Percentiles rank a stretch among this genome's conserved stretches.
These are phyloP conservation scores for Starmerella scarabaei DNA, from an alignment of 805 yeast genomes.

Conservation along the genomic window DNA sequence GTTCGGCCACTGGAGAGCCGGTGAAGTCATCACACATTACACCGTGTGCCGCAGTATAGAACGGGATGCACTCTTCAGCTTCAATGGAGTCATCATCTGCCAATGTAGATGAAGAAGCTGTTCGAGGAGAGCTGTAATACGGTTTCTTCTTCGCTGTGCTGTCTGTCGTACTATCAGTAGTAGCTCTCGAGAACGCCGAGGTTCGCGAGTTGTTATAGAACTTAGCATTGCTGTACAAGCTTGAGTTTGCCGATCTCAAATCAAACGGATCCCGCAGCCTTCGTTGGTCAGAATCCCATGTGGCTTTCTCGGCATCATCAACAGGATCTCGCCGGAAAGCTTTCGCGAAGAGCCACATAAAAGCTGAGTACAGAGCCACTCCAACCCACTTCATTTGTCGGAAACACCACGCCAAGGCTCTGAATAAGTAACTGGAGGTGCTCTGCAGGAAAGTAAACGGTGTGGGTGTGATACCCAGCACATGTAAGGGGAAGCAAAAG, in stretches of 20 bases:
- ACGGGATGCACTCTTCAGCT: slow-evolving; percentile 11
- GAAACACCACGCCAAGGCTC: background rate
- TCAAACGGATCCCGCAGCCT: background rate
- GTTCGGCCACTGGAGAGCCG: slow-evolving; percentile 8
- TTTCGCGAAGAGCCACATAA: background rate
- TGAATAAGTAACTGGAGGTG: no score
- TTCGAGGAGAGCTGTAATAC: background rate
- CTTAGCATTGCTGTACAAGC: background rate
- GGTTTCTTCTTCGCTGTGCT: background rate
- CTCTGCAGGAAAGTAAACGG: slow-evolving; percentile 6
- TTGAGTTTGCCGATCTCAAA: background rate
- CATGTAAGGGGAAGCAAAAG: slow-evolving; percentile 41
- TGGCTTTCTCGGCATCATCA: background rate
- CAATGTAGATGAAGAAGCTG: no score
- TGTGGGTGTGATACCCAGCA: slow-evolving; percentile 30
- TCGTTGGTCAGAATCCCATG: no score
- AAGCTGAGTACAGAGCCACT: background rate
- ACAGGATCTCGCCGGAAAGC: background rate
- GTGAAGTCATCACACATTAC: slow-evolving; percentile 10
- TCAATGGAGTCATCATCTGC: background rate
- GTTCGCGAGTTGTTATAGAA: background rate
- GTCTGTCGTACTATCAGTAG: background rate
- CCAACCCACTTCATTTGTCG: background rate
- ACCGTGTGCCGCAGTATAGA: slow-evolving; percentile 9
- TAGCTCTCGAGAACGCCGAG: background rate